Percentiles rank a stretch among this genome's conserved stretches.
These are phyloP conservation scores for Fusarium protoensiforme DNA, from an alignment of 2,329 filamentous ascomycete species.

Conservation along the genomic window DNA sequence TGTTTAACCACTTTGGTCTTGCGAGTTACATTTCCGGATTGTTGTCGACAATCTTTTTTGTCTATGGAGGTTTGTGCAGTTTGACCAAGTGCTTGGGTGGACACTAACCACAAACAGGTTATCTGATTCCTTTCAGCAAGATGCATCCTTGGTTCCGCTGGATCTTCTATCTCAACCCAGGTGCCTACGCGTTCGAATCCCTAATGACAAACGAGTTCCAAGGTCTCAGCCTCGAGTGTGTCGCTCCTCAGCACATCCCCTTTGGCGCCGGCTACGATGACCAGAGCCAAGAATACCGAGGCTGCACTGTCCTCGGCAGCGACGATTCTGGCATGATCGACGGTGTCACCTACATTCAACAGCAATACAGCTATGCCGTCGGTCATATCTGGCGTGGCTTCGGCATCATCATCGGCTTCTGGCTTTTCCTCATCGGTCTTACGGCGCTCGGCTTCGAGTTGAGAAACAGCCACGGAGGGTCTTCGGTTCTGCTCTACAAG, in stretches of 20 bases:
- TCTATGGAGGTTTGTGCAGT: slow-evolving; percentile 40
- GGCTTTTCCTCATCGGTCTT: slow-evolving; percentile 75
- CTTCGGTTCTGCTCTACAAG: background rate
- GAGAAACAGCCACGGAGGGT: background rate
- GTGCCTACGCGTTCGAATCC: slow-evolving; percentile 69
- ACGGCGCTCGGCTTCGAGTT: slow-evolving; percentile 57
- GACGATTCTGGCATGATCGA: slow-evolving; percentile 60
- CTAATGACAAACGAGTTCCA: slow-evolving; percentile 71
- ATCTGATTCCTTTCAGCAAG: slow-evolving; percentile 59
- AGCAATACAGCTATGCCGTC: slow-evolving; percentile 62
- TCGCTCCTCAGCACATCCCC: slow-evolving; percentile 65
- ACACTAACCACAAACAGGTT: slow-evolving; percentile 51
- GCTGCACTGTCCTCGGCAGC: slow-evolving; percentile 59
- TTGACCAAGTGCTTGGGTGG: slow-evolving; percentile 17
- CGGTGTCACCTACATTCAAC: slow-evolving; percentile 63
- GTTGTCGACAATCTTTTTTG: slow-evolving; percentile 43
- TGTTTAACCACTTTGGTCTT: slow-evolving; percentile 61
- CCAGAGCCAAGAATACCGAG: slow-evolving; percentile 48
- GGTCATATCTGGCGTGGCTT: slow-evolving; percentile 76
- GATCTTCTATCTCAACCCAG: slow-evolving; percentile 67
- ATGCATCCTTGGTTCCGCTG: slow-evolving; percentile 60
- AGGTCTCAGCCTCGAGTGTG: slow-evolving; percentile 66
- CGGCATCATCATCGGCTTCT: slow-evolving; percentile 77
- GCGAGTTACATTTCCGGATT: slow-evolving; percentile 42
- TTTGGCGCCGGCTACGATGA: slow-evolving; percentile 51